Conservation (phyloP, 2,329 filamentous ascomycete species). For the Xylaria sp. region DNA sequence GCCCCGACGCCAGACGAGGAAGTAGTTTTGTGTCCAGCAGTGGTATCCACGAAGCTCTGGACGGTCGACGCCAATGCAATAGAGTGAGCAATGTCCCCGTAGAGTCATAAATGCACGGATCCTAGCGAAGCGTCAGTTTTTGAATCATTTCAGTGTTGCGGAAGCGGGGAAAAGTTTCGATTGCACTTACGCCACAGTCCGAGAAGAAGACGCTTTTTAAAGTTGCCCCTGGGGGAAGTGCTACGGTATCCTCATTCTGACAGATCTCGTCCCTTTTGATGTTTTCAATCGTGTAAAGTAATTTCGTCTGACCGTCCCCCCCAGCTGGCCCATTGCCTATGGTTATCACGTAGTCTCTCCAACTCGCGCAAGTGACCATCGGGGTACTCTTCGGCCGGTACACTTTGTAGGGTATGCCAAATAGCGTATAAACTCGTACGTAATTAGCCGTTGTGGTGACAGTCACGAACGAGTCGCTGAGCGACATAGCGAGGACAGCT, state of each 20-base stretch:
- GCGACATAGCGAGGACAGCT: conserved; percentile 84
- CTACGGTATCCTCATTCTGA: conserved; percentile 92
- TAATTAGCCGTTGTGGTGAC: conserved; percentile 89
- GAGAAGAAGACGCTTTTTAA: conserved; percentile 91
- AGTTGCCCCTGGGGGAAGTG: conserved; percentile 77
- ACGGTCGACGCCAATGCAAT: conserved; percentile 87
- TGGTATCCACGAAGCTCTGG: conserved; percentile 90
- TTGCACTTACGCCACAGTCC: conserved; percentile 76
- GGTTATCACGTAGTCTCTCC: conserved; percentile 95
- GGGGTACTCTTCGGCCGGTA: conserved; percentile 92
- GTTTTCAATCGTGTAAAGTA: conserved; percentile 94
- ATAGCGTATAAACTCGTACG: conserved; percentile 91
- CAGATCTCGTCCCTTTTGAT: conserved; percentile 93
- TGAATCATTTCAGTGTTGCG: conserved; percentile 1
- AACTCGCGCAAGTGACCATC: conserved; percentile 91
- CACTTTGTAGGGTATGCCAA: conserved; percentile 87
- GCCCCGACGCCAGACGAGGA: conserved; percentile 81
- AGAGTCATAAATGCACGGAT: conserved; percentile 96
- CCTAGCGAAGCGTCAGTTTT: conserved; percentile 59
- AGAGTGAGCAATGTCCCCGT: conserved; percentile 88
- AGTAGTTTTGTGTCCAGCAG: conserved; percentile 89
- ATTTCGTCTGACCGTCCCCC: conserved; percentile 77
- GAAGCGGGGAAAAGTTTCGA: background rate
- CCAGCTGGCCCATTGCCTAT: conserved; percentile 91
- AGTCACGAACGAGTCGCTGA: conserved; percentile 90